These are phyloP conservation scores for Starmerella sp. DNA, from an alignment of 805 yeast species.

Conservation along the genomic window DNA sequence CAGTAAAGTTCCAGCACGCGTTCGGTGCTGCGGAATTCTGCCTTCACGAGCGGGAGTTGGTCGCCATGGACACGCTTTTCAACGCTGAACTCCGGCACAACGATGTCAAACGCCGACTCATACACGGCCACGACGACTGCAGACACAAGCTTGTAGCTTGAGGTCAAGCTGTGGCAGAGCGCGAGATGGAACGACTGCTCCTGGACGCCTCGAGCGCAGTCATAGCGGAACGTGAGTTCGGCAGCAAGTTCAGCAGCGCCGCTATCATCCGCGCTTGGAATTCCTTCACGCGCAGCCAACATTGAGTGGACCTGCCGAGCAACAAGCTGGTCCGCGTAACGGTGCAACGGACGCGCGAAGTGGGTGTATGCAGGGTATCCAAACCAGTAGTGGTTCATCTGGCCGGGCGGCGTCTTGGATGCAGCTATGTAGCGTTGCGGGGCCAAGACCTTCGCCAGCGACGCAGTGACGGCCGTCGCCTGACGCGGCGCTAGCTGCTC, in stretches of 20 bases:
- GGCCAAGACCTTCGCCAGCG: slow-evolving; percentile 68
- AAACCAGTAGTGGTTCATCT: slow-evolving; percentile 65
- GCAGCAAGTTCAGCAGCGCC: slow-evolving; percentile 45
- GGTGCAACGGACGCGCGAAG: slow-evolving; percentile 81
- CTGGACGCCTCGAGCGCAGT: slow-evolving; percentile 85
- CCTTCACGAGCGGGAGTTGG: slow-evolving; percentile 82
- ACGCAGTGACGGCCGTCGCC: slow-evolving; percentile 65
- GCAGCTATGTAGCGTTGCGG: slow-evolving; percentile 83
- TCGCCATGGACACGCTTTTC: slow-evolving; percentile 60
- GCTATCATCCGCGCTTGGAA: slow-evolving; percentile 2
- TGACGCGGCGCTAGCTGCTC: slow-evolving; percentile 48
- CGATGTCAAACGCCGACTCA: slow-evolving; percentile 89
- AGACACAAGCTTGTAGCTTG: slow-evolving; percentile 67
- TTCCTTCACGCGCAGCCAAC: slow-evolving; percentile 28
- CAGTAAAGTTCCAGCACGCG: slow-evolving; percentile 73
- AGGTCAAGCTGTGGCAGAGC: slow-evolving; percentile 41
- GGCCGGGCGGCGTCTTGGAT: slow-evolving; percentile 72
- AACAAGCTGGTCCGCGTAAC: slow-evolving; percentile 86
- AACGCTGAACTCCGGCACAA: slow-evolving; percentile 63
- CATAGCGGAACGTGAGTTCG: slow-evolving; percentile 90
- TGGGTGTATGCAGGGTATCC: slow-evolving; percentile 83
- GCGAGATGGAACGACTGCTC: slow-evolving; percentile 81
- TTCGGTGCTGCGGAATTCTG: slow-evolving; percentile 68
- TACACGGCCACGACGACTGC: slow-evolving; percentile 87
- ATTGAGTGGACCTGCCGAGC: slow-evolving; percentile 80